Evolutionary conservation across 2,329 filamentous ascomycete species (phyloP).

Genomic region (Alternaria infectoria): DNA sequence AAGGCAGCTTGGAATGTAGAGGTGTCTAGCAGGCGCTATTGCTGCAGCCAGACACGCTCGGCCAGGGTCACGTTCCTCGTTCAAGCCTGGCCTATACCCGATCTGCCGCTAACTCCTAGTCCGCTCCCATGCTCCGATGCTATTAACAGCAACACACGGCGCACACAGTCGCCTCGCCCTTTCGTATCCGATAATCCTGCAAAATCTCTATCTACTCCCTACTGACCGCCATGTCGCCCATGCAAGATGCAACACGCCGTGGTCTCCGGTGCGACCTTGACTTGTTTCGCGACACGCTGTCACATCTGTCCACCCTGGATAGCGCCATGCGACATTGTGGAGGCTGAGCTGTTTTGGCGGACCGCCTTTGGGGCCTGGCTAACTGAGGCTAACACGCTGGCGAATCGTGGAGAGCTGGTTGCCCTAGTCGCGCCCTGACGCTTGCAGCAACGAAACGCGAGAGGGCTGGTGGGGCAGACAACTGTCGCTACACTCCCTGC

Average conservation of each 20-base stretch:
- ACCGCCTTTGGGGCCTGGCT: slow-evolving; percentile 9
- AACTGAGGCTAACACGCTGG: slow-evolving; percentile 1
- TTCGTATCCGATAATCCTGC: slow-evolving; percentile 4
- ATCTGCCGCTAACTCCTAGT: slow-evolving; percentile 10
- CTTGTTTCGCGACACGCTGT: slow-evolving; percentile 1
- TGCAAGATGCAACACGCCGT: background rate
- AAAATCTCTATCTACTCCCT: background rate
- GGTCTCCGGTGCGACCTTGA: background rate
- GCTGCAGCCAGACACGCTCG: slow-evolving; percentile 7
- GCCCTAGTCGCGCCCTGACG: background rate
- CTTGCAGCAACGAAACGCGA: slow-evolving; percentile 3
- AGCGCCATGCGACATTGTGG: slow-evolving; percentile 1
- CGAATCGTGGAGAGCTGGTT: slow-evolving; percentile 2
- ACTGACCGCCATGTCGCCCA: background rate
- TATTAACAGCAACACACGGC: slow-evolving; percentile 11
- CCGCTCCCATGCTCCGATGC: slow-evolving; percentile 4
- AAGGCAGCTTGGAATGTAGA: background rate
- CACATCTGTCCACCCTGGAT: slow-evolving; percentile 1
- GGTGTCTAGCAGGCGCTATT: slow-evolving; percentile 8
- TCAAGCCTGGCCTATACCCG: slow-evolving; percentile 7
- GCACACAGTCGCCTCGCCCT: background rate
- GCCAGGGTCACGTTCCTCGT: slow-evolving; percentile 8
- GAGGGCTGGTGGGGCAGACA: slow-evolving; percentile 7
- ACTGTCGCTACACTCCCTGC: slow-evolving; percentile 2
- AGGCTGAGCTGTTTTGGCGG: slow-evolving; percentile 12